Base-by-base conservation (phyloP, 352 stramenopile genomes). In the Pseudoperonospora humuli region DNA sequence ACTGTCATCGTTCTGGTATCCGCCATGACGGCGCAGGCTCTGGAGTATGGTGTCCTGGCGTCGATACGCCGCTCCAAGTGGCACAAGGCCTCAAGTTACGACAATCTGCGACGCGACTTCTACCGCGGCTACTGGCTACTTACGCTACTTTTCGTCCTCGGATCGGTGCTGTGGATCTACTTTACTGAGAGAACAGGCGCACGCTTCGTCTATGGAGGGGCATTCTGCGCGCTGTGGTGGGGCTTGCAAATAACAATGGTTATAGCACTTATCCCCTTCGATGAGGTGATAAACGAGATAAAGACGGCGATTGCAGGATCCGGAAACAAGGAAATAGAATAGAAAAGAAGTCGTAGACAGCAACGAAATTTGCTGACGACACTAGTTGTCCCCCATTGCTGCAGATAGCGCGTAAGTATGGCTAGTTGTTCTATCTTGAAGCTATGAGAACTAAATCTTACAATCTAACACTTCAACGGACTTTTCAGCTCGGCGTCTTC, bases 51-150 rank as follows among this genome's bases (percentile, higher is more conserved):
- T 24, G 60, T 84, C 35, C 41, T 86, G 31, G 55, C 61, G 20
- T 75, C 73, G 14, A 35, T 76, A 28, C 48, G 69, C 36, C 69
- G 71, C 39, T 75, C 68, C 38, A 68, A 81, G 34, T 73, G 69
- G 65, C 52, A 69, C 43, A 61, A 61, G 31, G 29, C 40, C 19
- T 61, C 57, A 36, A 59, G 50, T 32, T 51, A 71, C 28, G 50
- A 47, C 11, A 50, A 64, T 26, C 54, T 85, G n/a, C 54, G 50
- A 7, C 28, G 59, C 20, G 39, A 66, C 24, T 86, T 85, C 50
- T 86, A 89, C 52, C 72, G 75, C 36, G 38, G 52, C 24, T 89
- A 81, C 45, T 89, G 76, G 76, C 50, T 68, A n/a, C 29, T 65
- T 14, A 67, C 64, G 7, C 11, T 76, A n/a, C 38, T 63, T 11